These are phyloP conservation scores for Triticum urartu DNA, from an alignment of 176 grass and related monocot genomes.

Conservation along the genomic window DNA sequence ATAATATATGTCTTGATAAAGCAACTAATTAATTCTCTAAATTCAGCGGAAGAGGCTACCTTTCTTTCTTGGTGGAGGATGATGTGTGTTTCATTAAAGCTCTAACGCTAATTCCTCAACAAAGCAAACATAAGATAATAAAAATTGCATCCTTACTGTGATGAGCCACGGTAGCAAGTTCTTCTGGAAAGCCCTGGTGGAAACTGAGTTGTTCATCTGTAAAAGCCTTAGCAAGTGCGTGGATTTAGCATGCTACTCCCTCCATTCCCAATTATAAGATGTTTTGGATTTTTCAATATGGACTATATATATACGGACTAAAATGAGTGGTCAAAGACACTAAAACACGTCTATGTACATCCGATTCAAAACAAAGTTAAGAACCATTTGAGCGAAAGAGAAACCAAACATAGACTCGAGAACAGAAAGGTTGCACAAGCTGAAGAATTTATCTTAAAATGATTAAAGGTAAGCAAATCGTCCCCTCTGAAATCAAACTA, in stretches of 20 bases:
- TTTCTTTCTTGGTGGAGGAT: conserved; percentile 33
- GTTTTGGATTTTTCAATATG: too few relatives aligned
- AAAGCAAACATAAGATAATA: background rate
- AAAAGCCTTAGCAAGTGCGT: background rate
- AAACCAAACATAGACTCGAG: background rate
- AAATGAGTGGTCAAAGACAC: too few relatives aligned
- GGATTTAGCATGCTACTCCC: background rate
- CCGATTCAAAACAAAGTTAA: too few relatives aligned
- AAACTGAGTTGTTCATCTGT: conserved; percentile 3
- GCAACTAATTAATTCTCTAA: too few relatives aligned
- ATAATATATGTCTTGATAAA: too few relatives aligned
- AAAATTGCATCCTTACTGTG: background rate
- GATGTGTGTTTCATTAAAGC: conserved; percentile 1
- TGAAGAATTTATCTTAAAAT: background rate
- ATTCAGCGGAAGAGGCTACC: background rate
- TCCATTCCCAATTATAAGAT: too few relatives aligned
- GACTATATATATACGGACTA: too few relatives aligned
- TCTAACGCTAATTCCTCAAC: conserved; percentile 2
- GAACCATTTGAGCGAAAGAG: background rate
- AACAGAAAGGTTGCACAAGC: background rate
- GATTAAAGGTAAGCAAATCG: background rate
- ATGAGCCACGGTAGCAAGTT: background rate
- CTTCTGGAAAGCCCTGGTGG: background rate
- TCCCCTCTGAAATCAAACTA: background rate
- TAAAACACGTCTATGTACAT: too few relatives aligned